These are phyloP conservation scores for Coniferiporia weirii DNA, from an alignment of 1,284 basidiomycete genomes.

Conservation along the genomic window DNA sequence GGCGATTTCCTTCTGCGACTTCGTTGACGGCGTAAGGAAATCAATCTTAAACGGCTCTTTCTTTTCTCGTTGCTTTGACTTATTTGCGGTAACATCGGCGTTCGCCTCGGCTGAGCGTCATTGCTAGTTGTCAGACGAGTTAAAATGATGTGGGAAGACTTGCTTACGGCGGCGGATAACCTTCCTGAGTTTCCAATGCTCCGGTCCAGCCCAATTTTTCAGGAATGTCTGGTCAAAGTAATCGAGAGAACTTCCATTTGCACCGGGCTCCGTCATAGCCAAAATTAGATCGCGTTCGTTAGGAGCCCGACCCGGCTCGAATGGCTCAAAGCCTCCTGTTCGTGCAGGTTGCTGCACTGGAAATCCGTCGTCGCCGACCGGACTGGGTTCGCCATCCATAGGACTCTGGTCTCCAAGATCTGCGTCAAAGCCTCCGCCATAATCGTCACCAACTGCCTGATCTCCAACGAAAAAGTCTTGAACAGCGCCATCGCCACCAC, in stretches of 20 bases:
- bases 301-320: conserved; percentile 71
- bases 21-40: conserved; percentile 63
- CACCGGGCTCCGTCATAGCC: conserved; percentile 72
- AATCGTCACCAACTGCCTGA: conserved; percentile 56
- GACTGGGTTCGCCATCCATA: conserved; percentile 30
- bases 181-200: conserved; percentile 94
- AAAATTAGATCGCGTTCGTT: conserved; percentile 77
- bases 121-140: conserved; percentile 12
- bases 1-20: conserved; percentile 63
- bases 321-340: conserved; percentile 57
- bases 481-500: conserved; percentile 30
- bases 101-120: conserved; percentile 40
- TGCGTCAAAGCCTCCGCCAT: conserved; percentile 35
- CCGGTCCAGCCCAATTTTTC: conserved; percentile 98
- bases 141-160: background rate
- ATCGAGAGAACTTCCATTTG: conserved; percentile 71
- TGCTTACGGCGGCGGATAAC: conserved; percentile 67
- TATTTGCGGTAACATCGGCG: conserved; percentile 34
- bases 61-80: conserved; percentile 62
- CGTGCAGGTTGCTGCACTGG: conserved; percentile 33
- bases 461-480: conserved; percentile 78
- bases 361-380: conserved; percentile 38
- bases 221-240: conserved; percentile 89
- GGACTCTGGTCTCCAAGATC: conserved; percentile 32
- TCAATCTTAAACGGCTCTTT: conserved; percentile 89